Conservation (phyloP, 495 filamentous ascomycete species). For the Penicillium antarcticum region DNA sequence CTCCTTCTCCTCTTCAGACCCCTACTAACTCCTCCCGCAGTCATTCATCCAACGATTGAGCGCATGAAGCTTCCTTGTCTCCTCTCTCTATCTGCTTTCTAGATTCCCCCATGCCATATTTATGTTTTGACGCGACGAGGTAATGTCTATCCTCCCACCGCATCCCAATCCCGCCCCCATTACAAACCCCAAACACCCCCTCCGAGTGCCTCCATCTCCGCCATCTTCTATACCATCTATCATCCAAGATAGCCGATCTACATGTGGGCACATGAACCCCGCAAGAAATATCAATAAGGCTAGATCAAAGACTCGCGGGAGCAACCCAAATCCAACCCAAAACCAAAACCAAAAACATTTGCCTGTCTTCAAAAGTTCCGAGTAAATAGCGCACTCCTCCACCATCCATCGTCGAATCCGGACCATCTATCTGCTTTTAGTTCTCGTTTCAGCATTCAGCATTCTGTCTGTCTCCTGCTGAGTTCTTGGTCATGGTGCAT, state of each 20-base stretch:
- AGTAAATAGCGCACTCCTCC: constrained; percentile 8
- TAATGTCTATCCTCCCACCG: constrained; percentile 16
- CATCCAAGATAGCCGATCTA: background rate
- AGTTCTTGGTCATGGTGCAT: constrained; percentile 3
- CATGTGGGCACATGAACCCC: background rate
- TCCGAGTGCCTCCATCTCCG: constrained; percentile 1
- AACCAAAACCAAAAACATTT: constrained; percentile 5
- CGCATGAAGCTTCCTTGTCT: constrained; percentile 33
- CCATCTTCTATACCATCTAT: constrained; percentile 8
- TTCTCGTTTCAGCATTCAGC: too few species aligned
- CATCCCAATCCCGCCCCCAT: background rate
- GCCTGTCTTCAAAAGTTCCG: background rate
- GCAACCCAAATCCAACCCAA: background rate
- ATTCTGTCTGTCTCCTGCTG: background rate
- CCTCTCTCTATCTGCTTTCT: constrained; percentile 28
- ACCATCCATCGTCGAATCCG: background rate
- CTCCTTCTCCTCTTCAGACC: background rate
- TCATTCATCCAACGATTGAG: constrained; percentile 49
- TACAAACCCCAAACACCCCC: background rate
- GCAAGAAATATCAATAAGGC: background rate
- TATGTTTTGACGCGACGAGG: constrained; percentile 23
- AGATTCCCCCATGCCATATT: constrained; percentile 42
- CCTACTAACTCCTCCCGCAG: constrained; percentile 18
- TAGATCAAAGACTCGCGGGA: background rate
- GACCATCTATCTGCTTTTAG: too few species aligned